A percentile compares a stretch with the other conserved stretches of the same genome.
Conservation (phyloP, 78 protist species). For the Tieghemostelium lacteum region DNA sequence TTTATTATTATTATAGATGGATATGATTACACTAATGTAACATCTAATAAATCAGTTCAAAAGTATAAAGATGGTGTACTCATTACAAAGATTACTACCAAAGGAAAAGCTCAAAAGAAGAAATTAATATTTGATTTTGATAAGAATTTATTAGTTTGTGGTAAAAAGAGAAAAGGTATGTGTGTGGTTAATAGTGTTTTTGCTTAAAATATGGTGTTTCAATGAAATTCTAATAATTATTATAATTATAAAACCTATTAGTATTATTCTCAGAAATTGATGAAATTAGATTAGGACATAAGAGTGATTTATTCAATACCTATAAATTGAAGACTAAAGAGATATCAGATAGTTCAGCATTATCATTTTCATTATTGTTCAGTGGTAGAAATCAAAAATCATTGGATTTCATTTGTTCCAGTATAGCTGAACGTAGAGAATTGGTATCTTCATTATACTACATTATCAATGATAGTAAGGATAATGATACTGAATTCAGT, state of each 20-base stretch:
- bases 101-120: slow-evolving; percentile 30
- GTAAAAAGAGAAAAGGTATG: slow-evolving; percentile 27
- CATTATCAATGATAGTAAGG: slow-evolving; percentile 3
- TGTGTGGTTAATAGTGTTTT: not conserved
- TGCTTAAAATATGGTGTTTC: not conserved
- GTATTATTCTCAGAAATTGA: slow-evolving; percentile 60
- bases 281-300: slow-evolving; percentile 77
- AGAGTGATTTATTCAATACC: slow-evolving; percentile 45
- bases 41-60: not conserved
- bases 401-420: slow-evolving; percentile 64
- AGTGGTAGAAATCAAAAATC: slow-evolving; percentile 29
- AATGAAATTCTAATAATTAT: not conserved
- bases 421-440: slow-evolving; percentile 2
- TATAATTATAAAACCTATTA: not conserved
- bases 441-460: slow-evolving; percentile 44
- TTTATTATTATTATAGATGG: not conserved
- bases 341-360: not conserved
- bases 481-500: slow-evolving; percentile 35
- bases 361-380: slow-evolving; percentile 63
- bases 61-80: slow-evolving; percentile 17
- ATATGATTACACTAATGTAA: slow-evolving; percentile 18
- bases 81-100: slow-evolving; percentile 14
- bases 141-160: slow-evolving; percentile 17
- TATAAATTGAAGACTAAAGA: not conserved
- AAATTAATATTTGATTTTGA: slow-evolving; percentile 24